Percentiles rank a stretch among this genome's conserved stretches.
Conservation (phyloP, 2,329 filamentous ascomycete genomes). For the Penicillium griseofulvum region DNA sequence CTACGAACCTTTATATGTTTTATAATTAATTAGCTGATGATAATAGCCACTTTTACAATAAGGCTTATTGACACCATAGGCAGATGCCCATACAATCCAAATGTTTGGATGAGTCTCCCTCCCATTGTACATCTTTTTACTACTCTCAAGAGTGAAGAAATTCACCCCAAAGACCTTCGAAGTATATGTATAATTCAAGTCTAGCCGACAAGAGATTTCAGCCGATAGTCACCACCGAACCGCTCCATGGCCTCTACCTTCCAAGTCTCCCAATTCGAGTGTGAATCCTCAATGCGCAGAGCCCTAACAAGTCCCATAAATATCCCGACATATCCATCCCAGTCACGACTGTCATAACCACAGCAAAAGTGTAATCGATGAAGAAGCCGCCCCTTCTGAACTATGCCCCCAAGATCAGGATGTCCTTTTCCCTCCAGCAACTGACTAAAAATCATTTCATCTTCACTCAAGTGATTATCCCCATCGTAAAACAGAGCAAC, state of each 20-base stretch:
- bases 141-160: too few relatives aligned
- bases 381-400: conserved; percentile 40
- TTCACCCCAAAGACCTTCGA: too few relatives aligned
- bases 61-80: too few relatives aligned
- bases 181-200: too few relatives aligned
- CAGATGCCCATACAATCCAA: too few relatives aligned
- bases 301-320: background rate
- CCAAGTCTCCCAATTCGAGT: background rate
- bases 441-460: conserved; percentile 40
- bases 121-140: too few relatives aligned
- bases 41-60: too few relatives aligned
- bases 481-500: conserved; percentile 45
- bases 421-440: conserved; percentile 36
- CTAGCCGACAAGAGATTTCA: too few relatives aligned
- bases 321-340: conserved; percentile 38
- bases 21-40: too few relatives aligned
- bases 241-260: background rate
- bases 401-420: conserved; percentile 36
- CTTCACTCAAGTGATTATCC: conserved; percentile 34
- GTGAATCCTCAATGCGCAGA: background rate
- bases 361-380: conserved; percentile 46
- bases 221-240: too few relatives aligned
- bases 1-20: background rate
- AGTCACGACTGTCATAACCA: conserved; percentile 44
- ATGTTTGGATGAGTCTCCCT: too few relatives aligned